These are phyloP conservation scores for Cronartium quercuum DNA, from an alignment of 1,284 basidiomycete genomes.

Conservation along the genomic window DNA sequence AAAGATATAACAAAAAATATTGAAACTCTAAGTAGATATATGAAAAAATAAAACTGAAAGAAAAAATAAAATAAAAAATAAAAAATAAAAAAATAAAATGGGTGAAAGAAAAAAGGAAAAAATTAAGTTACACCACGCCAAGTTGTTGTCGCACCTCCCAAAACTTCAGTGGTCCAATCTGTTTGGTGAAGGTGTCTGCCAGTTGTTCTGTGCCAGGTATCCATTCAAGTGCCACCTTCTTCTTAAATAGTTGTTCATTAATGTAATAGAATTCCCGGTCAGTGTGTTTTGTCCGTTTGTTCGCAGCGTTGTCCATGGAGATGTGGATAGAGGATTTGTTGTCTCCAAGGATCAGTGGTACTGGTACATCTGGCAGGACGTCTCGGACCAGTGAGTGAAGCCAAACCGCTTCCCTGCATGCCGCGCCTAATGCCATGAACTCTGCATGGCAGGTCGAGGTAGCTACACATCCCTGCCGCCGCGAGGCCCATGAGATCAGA, in stretches of 20 bases:
- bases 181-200: conserved; percentile 4
- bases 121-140: too few species aligned
- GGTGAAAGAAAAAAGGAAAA: too few species aligned
- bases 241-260: not conserved
- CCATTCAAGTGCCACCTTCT: not conserved
- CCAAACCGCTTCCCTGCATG: not conserved
- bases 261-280: conserved; percentile 2
- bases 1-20: not conserved
- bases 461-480: conserved; percentile 2
- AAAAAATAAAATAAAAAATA: not conserved
- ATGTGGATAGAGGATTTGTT: not conserved
- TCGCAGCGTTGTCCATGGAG: not conserved
- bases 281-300: conserved; percentile 4
- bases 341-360: not conserved
- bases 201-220: not conserved
- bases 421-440: not conserved
- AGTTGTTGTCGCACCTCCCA: not conserved
- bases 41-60: not conserved
- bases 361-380: not conserved
- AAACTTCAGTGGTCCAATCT: not conserved
- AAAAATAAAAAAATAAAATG: not conserved
- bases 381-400: not conserved
- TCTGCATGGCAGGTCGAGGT: conserved; percentile 12
- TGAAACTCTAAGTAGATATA: not conserved
- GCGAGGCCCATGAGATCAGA: not conserved